A percentile compares a stretch with the other conserved stretches of the same genome.
Conservation (phyloP, 1,139 yeast genomes). For the Ogataea hybrid region DNA sequence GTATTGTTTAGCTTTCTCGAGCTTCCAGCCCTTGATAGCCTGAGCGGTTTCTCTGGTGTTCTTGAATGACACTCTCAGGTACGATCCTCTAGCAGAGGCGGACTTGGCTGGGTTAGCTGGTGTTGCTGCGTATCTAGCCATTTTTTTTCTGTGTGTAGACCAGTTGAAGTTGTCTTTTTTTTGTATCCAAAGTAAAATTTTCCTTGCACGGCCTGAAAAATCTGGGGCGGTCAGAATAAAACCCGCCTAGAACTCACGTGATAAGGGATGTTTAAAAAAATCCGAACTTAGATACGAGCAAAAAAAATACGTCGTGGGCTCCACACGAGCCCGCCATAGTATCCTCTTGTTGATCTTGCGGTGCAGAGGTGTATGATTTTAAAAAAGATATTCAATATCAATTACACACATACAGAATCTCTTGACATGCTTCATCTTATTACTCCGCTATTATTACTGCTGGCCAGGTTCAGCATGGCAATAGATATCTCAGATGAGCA, state of each 20-base stretch:
- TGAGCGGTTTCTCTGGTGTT: conserved; percentile 99
- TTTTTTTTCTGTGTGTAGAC: conserved; percentile 32
- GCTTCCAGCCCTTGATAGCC: conserved; percentile 98
- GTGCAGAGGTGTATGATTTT: conserved; percentile 4
- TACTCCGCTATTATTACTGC: not conserved
- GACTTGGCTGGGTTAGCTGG: conserved; percentile 99
- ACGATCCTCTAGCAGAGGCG: conserved; percentile 99
- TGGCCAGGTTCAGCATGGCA: conserved; percentile 4
- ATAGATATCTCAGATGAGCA: conserved; percentile 24
- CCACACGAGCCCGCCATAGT: no score
- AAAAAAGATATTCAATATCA: not conserved
- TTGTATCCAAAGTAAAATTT: conserved; percentile 12
- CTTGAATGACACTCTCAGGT: conserved; percentile 99
- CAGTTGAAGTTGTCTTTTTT: conserved; percentile 11
- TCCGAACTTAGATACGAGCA: no score
- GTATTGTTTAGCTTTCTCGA: conserved; percentile 94
- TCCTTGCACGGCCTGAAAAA: conserved; percentile 15
- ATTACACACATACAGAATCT: conserved; percentile 5
- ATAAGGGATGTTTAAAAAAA: no score
- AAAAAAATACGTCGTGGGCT: no score
- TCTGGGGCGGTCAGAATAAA: conserved; percentile 3
- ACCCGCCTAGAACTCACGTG: conserved; percentile 8
- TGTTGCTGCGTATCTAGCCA: conserved; percentile 98
- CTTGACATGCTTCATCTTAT: conserved; percentile 3
- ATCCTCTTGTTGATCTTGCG: not conserved